phyloP scores from a whole-genome alignment of 1,284 basidiomycete genomes.

The Malassezia yamatoensis region DNA sequence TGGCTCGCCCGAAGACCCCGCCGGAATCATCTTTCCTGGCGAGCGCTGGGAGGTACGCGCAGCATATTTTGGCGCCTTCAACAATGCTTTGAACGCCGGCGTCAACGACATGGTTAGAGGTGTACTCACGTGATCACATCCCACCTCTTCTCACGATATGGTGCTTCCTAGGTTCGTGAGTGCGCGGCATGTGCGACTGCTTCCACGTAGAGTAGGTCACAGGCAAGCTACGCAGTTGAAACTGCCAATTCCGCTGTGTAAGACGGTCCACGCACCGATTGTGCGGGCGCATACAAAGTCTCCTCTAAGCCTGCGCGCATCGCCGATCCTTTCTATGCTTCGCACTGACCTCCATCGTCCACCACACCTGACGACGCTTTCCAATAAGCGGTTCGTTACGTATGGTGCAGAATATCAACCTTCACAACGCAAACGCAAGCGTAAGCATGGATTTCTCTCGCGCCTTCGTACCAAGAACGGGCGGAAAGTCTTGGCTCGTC shows the following conservation, averaged over 20 bases:
- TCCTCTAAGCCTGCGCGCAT: neutral
- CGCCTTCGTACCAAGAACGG: constrained; percentile 59
- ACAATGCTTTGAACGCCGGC: constrained; percentile 58
- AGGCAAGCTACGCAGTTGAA: too few species aligned
- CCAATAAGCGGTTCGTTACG: constrained; percentile 15
- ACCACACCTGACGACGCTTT: neutral
- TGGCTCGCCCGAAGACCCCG: constrained; percentile 53
- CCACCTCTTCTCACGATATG: neutral
- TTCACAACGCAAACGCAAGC: constrained; percentile 73
- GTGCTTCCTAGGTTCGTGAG: constrained; percentile 9
- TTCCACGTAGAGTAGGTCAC: neutral
- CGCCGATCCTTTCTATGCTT: constrained; percentile 10
- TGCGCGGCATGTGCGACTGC: constrained; percentile 7
- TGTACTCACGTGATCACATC: constrained; percentile 4
- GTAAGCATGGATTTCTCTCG: constrained; percentile 74
- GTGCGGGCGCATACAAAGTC: too few species aligned
- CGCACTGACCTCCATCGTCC: neutral
- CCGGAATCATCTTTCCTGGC: constrained; percentile 22
- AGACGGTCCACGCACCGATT: too few species aligned
- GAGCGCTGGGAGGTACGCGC: constrained; percentile 56
- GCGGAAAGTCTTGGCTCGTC: constrained; percentile 55
- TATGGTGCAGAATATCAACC: constrained; percentile 74
- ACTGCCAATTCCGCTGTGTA: too few species aligned
- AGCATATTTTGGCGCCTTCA: constrained; percentile 61
- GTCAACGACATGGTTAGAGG: constrained; percentile 32